Evolutionary conservation across 2,329 filamentous ascomycete genomes (phyloP), one percentile per base, ranked within the genome.

Genomic region (Exophiala sideris): DNA sequence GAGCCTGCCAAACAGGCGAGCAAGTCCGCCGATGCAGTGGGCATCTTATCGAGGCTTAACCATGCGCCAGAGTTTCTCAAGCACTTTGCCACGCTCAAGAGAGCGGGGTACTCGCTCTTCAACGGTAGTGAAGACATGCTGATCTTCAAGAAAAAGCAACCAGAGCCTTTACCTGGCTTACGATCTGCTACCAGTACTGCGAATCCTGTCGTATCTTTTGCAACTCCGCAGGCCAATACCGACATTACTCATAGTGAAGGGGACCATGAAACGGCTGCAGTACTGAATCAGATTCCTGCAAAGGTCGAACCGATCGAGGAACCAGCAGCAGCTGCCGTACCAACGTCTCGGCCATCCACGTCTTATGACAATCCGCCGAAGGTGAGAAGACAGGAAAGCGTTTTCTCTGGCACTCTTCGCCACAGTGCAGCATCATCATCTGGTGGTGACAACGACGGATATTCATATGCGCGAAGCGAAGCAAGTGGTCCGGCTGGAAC

Each of bases 31-130:
- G 57, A 66, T 48, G 65, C 69, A 5, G 61, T 65, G n/a, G 67
- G 72, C 10, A 62, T 73, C 5, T 61, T 76, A 6, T 62, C 68
- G 14, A 67, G 64, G 9, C 60, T 76, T 6, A 67, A 71, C 33
- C 68, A 70, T 21, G 69, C 73, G 2, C 68, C 69, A n/a, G 70
- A 69, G 34, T 76, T 75, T 42, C 57, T 76, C 1, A 68, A 68
- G 3, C 68, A 72, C 50, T 72, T 76, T 35, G 63, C 64, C 4
- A 56, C 64, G 24, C 68, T 76, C 64, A 64, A 70, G 48, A 49
- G 61, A 21, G 67, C 71, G 35, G 74, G 73, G 3, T 76, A 73
- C 48, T 71, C 73, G 12, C 69, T 76, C 35, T 68, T 70, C 9
- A 71, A 70, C 4, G 73, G 73, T 1, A 68, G 68, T 11, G 68